Conservation (phyloP, 225 moss, liverwort and hornwort genomes). For the Anthoceros angustus region DNA sequence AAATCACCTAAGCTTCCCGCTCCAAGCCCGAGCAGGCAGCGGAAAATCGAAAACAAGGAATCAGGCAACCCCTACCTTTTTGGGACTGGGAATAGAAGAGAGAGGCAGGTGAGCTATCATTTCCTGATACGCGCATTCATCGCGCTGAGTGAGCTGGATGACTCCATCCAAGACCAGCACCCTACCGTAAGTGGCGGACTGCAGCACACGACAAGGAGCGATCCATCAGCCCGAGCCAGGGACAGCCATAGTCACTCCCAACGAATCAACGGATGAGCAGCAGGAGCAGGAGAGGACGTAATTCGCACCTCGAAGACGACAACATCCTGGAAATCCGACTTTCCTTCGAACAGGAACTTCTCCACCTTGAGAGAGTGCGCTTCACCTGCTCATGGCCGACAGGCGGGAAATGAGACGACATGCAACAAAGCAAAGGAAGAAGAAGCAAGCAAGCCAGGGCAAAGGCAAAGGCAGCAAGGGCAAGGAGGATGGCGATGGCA, state of each 20-base stretch:
- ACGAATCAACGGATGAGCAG: neutral
- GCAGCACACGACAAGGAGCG: constrained; percentile 8
- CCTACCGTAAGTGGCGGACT: constrained; percentile 92
- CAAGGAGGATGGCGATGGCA: neutral
- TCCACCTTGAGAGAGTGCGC: constrained; percentile 91
- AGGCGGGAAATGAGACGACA: constrained; percentile 13
- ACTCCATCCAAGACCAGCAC: constrained; percentile 98
- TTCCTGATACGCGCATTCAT: constrained; percentile 96
- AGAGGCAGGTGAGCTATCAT: constrained; percentile 96
- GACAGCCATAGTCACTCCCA: too few relatives aligned
- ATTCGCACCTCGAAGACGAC: constrained; percentile 72
- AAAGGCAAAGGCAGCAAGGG: neutral
- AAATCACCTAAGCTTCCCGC: neutral
- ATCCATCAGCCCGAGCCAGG: neutral
- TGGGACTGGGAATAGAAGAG: constrained; percentile 67
- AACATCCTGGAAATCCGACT: constrained; percentile 89
- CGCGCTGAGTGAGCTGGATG: constrained; percentile 92
- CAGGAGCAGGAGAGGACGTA: neutral
- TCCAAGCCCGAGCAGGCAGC: neutral
- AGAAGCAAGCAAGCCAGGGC: constrained; percentile 4
- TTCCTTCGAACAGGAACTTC: constrained; percentile 74
- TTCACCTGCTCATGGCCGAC: constrained; percentile 46
- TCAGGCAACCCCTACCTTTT: constrained; percentile 32
- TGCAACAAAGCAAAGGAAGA: constrained; percentile 6
- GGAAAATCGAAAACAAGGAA: neutral